A percentile compares a stretch with the other conserved stretches of the same genome.
phyloP scores from a whole-genome alignment of 1,139 yeast genomes.

The Kodamaea sp. region DNA sequence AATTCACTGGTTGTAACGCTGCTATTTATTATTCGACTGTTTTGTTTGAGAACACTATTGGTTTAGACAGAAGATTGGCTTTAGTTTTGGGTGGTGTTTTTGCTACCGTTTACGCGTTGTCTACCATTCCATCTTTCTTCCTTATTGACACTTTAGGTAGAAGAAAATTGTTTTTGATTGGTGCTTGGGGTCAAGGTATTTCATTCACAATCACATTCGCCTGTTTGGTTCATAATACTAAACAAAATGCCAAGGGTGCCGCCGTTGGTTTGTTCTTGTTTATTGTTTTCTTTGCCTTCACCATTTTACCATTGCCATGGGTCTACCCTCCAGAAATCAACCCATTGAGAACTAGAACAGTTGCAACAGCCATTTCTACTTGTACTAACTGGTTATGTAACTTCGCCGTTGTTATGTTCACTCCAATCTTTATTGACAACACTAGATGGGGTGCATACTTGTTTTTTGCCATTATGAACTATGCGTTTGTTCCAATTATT shows the following conservation, averaged over 20 bases:
- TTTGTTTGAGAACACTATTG: slow-evolving; percentile 53
- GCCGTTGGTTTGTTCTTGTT: slow-evolving; percentile 33
- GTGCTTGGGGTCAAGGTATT: slow-evolving; percentile 47
- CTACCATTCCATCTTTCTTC: slow-evolving; percentile 62
- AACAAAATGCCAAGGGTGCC: slow-evolving; percentile 42
- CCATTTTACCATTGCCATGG: slow-evolving; percentile 45
- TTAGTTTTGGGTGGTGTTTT: slow-evolving; percentile 63
- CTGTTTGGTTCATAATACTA: slow-evolving; percentile 34
- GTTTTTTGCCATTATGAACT: slow-evolving; percentile 26
- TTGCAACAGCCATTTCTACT: slow-evolving; percentile 47
- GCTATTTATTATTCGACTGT: slow-evolving; percentile 67
- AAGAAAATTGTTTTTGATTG: slow-evolving; percentile 53
- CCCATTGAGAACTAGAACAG: slow-evolving; percentile 59
- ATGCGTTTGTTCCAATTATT: slow-evolving; percentile 23
- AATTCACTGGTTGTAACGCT: slow-evolving; percentile 64
- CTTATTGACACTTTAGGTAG: slow-evolving; percentile 64
- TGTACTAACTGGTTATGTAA: slow-evolving; percentile 51
- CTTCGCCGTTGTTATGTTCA: slow-evolving; percentile 52
- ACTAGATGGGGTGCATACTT: slow-evolving; percentile 44
- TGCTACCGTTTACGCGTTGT: slow-evolving; percentile 57
- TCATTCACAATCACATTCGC: slow-evolving; percentile 42
- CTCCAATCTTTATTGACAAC: slow-evolving; percentile 46
- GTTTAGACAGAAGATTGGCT: slow-evolving; percentile 47
- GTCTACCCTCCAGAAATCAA: slow-evolving; percentile 61
- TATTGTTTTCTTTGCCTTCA: slow-evolving; percentile 27